A percentile compares a stretch with the other conserved stretches of the same genome.
phyloP scores from a whole-genome alignment of 768 basidiomycete species.

The Chalciporus piperatus region DNA sequence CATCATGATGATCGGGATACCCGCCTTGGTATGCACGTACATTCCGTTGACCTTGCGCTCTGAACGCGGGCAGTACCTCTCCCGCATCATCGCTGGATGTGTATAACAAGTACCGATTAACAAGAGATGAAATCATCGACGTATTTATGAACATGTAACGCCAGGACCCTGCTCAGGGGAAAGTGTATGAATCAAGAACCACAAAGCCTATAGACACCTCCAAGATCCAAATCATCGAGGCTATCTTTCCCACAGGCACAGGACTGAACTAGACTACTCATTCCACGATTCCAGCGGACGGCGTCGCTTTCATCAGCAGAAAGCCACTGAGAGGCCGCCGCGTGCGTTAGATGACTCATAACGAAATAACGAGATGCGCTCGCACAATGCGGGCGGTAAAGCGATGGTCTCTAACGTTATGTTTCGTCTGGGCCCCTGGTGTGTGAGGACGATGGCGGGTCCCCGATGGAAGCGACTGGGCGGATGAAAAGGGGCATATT shows the following conservation, averaged over 20 bases:
- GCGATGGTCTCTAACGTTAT: constrained; percentile 14
- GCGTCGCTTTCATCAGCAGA: constrained; percentile 4
- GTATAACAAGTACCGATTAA: neutral
- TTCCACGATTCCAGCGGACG: constrained; percentile 22
- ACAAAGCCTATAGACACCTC: neutral
- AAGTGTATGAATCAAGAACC: neutral
- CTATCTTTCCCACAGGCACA: constrained; percentile 16
- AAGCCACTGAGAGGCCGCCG: constrained; percentile 3
- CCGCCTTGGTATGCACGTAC: neutral
- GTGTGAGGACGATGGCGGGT: constrained; percentile 4
- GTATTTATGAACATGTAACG: neutral
- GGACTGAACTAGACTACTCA: constrained; percentile 17
- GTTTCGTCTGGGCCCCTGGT: constrained; percentile 7
- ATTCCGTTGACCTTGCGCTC: neutral
- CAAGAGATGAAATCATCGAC: neutral
- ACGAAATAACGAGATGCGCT: constrained; percentile 18
- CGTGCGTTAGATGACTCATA: constrained; percentile 12
- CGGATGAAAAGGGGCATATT: constrained; percentile 58
- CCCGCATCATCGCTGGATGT: neutral
- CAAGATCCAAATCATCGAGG: neutral
- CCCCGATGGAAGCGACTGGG: constrained; percentile 20
- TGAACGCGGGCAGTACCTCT: neutral
- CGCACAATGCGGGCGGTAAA: constrained; percentile 9
- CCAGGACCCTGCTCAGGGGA: neutral
- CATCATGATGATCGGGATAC: no score